A percentile compares a stretch with the other conserved stretches of the same genome.
Conservation (phyloP, 805 yeast species). For the Cyberlindnera maclurae region DNA sequence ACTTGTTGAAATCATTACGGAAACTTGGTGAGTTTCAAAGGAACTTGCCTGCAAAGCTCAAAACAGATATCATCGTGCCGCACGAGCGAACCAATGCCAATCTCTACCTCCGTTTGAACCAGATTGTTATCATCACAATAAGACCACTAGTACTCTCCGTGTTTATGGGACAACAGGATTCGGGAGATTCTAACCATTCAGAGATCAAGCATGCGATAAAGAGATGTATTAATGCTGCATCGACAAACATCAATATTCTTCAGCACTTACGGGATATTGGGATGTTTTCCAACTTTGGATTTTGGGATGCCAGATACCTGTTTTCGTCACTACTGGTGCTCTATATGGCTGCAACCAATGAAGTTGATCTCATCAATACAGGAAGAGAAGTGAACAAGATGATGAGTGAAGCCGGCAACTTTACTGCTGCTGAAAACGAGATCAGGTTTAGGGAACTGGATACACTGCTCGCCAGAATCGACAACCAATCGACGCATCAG, state of each 20-base stretch:
- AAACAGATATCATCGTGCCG: constrained; percentile 12
- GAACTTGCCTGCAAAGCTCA: constrained; percentile 15
- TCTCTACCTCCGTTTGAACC: constrained; percentile 29
- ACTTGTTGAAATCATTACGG: constrained; percentile 18
- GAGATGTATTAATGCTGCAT: constrained; percentile 27
- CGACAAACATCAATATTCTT: constrained; percentile 26
- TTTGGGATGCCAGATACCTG: constrained; percentile 34
- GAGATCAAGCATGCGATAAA: constrained; percentile 24
- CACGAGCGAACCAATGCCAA: constrained; percentile 26
- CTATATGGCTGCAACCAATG: constrained; percentile 21
- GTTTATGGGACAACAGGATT: constrained; percentile 24
- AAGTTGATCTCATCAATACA: constrained; percentile 9
- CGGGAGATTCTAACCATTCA: constrained; percentile 8
- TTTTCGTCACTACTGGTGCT: constrained; percentile 29
- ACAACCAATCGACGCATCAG: constrained; percentile 4
- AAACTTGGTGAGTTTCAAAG: constrained; percentile 22
- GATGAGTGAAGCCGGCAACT: constrained; percentile 26
- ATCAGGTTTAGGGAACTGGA: constrained; percentile 23
- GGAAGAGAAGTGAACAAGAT: constrained; percentile 22
- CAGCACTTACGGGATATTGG: constrained; percentile 23
- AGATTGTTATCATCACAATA: constrained; percentile 29
- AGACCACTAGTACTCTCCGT: constrained; percentile 30
- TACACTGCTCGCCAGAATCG: constrained; percentile 13
- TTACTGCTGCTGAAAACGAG: constrained; percentile 27
- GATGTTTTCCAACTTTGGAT: constrained; percentile 30